phyloP scores from a whole-genome alignment of 495 filamentous ascomycete genomes.

The Xylaria bambusicola region DNA sequence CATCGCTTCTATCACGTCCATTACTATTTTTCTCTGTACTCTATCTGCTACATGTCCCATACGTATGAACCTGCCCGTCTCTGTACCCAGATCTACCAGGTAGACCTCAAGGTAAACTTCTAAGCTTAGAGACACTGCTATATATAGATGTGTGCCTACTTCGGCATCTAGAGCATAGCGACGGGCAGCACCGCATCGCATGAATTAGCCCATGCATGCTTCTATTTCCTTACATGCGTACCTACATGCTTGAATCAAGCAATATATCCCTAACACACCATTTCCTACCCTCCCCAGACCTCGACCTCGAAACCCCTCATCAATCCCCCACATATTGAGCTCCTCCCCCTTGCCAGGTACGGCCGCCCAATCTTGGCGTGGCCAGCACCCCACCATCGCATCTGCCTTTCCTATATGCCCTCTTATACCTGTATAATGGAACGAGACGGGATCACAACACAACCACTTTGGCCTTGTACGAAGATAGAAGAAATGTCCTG shows the following conservation, averaged over 20 bases:
- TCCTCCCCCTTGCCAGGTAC: constrained; percentile 20
- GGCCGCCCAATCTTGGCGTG: constrained; percentile 1
- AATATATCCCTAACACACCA: not conserved
- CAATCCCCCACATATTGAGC: constrained; percentile 1
- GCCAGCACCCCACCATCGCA: not conserved
- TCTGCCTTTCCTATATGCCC: not conserved
- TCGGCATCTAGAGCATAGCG: not conserved
- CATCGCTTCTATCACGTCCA: not conserved
- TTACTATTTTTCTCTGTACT: not conserved
- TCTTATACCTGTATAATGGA: too few relatives aligned
- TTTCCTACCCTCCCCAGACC: not conserved
- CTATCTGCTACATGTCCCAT: too few relatives aligned
- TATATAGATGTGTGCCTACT: constrained; percentile 2
- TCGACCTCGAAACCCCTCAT: constrained; percentile 16
- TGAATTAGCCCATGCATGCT: constrained; percentile 14
- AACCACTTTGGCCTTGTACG: not conserved
- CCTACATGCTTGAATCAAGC: constrained; percentile 6
- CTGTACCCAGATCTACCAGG: too few relatives aligned
- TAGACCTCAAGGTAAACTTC: not conserved
- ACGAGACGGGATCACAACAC: not conserved
- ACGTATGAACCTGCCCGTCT: too few relatives aligned
- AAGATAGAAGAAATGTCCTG: not conserved
- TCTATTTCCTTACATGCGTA: not conserved
- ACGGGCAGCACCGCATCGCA: constrained; percentile 1
- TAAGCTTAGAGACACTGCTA: not conserved